Conservation (phyloP, 2,329 filamentous ascomycete genomes). For the Grosmannia serpens region DNA sequence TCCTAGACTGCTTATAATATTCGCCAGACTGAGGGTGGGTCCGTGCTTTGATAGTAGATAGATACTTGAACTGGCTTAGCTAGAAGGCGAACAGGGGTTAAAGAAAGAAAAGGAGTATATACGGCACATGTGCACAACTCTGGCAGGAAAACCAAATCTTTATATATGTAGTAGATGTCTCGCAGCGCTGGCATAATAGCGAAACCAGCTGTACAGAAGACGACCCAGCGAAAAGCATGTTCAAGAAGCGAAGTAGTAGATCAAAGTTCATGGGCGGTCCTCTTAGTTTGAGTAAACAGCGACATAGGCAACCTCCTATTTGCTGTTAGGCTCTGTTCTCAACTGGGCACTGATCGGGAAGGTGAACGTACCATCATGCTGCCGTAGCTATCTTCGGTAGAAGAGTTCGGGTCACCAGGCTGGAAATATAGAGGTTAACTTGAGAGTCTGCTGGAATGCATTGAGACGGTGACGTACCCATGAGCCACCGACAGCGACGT, state of each 20-base stretch:
- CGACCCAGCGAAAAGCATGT: not conserved
- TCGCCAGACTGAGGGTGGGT: too few relatives aligned
- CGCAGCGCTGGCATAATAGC: too few relatives aligned
- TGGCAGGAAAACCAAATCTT: too few relatives aligned
- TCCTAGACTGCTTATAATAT: not conserved
- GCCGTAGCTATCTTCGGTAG: constrained; percentile 14
- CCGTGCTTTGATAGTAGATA: too few relatives aligned
- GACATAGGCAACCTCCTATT: constrained; percentile 16
- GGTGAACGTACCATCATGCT: constrained; percentile 13
- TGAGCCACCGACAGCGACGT: constrained; percentile 40
- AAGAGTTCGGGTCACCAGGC: constrained; percentile 28
- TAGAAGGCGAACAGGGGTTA: too few relatives aligned
- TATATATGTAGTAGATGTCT: too few relatives aligned
- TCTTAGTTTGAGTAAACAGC: constrained; percentile 13
- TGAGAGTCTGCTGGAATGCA: not conserved
- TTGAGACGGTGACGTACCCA: constrained; percentile 22
- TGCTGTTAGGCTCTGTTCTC: not conserved
- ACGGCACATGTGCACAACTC: too few relatives aligned
- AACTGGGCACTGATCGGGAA: not conserved
- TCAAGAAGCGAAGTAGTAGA: not conserved
- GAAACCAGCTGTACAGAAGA: not conserved
- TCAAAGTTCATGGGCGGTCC: not conserved
- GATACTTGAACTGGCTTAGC: too few relatives aligned
- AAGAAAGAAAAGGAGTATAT: too few relatives aligned
- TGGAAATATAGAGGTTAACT: not conserved